Percentiles rank a stretch among this genome's conserved stretches.
Conservation (phyloP, 495 filamentous ascomycete species). For the Annulohypoxylon moriforme region DNA sequence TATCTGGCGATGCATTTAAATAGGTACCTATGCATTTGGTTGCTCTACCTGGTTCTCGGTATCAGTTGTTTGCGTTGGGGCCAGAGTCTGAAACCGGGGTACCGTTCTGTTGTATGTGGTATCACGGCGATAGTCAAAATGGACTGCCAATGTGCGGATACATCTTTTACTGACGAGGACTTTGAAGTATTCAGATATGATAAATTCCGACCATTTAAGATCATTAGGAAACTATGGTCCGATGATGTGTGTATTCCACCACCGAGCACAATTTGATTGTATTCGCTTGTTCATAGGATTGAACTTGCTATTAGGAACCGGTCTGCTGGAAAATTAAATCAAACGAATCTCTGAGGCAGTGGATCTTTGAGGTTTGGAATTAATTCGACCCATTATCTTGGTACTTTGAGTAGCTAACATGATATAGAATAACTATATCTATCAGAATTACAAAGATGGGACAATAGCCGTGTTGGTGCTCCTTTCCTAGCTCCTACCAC, state of each 20-base stretch:
- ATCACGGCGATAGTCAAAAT: not conserved
- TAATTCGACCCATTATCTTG: not conserved
- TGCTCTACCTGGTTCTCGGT: not conserved
- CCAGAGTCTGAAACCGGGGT: not conserved
- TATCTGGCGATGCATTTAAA: not conserved
- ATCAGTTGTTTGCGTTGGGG: no score
- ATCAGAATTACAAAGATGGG: not conserved
- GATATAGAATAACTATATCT: not conserved
- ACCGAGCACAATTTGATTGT: not conserved
- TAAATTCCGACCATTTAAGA: conserved; percentile 6
- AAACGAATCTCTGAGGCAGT: not conserved
- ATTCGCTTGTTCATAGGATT: not conserved
- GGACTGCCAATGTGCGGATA: conserved; percentile 18
- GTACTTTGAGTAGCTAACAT: not conserved
- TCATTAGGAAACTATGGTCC: conserved; percentile 5
- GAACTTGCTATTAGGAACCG: conserved; percentile 1
- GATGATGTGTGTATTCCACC: conserved; percentile 14
- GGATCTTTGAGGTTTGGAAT: conserved; percentile 20
- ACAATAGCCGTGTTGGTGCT: conserved; percentile 21
- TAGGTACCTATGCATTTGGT: not conserved
- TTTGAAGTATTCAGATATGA: conserved; percentile 20
- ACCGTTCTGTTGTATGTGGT: not conserved
- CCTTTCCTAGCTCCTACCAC: not conserved
- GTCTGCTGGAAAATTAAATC: conserved; percentile 10
- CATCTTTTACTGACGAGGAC: conserved; percentile 13